phyloP scores from a whole-genome alignment of 148 eudicot species.

The Amaranthus cruentus region DNA sequence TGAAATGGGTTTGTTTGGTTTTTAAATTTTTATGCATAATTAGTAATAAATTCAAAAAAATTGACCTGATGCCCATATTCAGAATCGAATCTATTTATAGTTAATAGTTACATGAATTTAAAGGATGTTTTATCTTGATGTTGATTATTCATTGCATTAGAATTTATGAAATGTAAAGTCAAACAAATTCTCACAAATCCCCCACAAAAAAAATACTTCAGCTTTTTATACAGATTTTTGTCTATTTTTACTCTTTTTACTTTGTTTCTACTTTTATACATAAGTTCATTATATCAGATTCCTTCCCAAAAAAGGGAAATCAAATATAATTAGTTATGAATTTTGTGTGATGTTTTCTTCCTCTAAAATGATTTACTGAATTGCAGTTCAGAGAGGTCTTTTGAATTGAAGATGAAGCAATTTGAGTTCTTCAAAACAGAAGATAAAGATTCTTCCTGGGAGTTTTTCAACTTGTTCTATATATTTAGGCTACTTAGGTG shows the following conservation, averaged over 20 bases:
- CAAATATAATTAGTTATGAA: too few relatives aligned
- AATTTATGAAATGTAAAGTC: slow-evolving; percentile 26
- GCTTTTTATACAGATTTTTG: slow-evolving; percentile 5
- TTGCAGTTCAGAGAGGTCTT: slow-evolving; percentile 47
- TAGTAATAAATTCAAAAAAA: neutral
- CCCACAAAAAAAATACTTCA: neutral
- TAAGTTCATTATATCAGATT: too few relatives aligned
- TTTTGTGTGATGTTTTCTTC: slow-evolving; percentile 9
- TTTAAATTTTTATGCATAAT: slow-evolving; percentile 8
- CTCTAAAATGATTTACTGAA: slow-evolving; percentile 32
- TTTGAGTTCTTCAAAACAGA: slow-evolving; percentile 34
- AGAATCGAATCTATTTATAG: neutral
- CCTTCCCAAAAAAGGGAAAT: too few relatives aligned
- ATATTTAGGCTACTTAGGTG: slow-evolving; percentile 49
- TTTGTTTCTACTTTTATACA: neutral
- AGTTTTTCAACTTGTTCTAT: slow-evolving; percentile 49
- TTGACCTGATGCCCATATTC: neutral
- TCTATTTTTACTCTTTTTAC: neutral
- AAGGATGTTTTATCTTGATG: slow-evolving; percentile 10
- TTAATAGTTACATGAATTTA: slow-evolving; percentile 20
- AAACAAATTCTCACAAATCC: slow-evolving; percentile 12
- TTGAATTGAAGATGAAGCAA: slow-evolving; percentile 46
- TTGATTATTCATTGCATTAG: slow-evolving; percentile 7
- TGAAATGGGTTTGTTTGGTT: slow-evolving; percentile 23
- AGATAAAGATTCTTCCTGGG: slow-evolving; percentile 45